A percentile compares a stretch with the other conserved stretches of the same genome.
These are phyloP conservation scores for Cocos nucifera DNA, from an alignment of 176 grass and related monocot species.

Conservation along the genomic window DNA sequence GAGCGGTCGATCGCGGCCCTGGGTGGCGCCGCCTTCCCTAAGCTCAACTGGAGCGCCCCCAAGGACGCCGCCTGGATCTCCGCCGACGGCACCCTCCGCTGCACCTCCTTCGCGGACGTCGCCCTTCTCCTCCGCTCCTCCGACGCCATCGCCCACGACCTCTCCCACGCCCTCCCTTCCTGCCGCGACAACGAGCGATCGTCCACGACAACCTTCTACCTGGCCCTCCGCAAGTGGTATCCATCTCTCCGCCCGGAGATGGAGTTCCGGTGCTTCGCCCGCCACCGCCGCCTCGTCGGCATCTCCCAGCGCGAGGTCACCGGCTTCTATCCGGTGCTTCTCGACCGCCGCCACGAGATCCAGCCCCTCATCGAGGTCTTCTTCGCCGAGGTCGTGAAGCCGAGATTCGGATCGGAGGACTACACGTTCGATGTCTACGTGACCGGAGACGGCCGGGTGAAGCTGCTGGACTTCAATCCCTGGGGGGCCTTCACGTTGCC, in stretches of 20 bases:
- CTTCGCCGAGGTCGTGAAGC: slow-evolving; percentile 40
- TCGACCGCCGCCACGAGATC: slow-evolving; percentile 28
- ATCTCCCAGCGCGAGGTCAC: slow-evolving; percentile 79
- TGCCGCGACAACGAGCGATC: slow-evolving; percentile 21
- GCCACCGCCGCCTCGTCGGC: slow-evolving; percentile 30
- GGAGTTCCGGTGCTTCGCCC: slow-evolving; percentile 85
- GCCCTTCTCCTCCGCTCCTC: slow-evolving; percentile 68
- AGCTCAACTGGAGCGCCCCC: slow-evolving; percentile 5
- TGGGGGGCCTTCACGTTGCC: slow-evolving; percentile 76
- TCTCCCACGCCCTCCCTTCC: slow-evolving; percentile 25
- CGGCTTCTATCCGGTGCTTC: slow-evolving; percentile 70
- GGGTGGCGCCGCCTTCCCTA: slow-evolving; percentile 56
- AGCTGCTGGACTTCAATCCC: slow-evolving; percentile 85
- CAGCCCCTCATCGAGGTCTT: slow-evolving; percentile 27
- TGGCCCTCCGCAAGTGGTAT: slow-evolving; percentile 80
- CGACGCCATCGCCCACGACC: slow-evolving; percentile 63
- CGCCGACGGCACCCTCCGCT: slow-evolving; percentile 35
- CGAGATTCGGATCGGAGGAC: slow-evolving; percentile 39
- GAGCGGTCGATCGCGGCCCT: slow-evolving; percentile 52
- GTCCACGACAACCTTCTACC: slow-evolving; percentile 21
- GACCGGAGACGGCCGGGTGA: slow-evolving; percentile 31
- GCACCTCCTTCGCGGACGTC: slow-evolving; percentile 64
- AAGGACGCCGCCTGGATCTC: no score
- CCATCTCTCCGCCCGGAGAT: slow-evolving; percentile 57
- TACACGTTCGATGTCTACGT: slow-evolving; percentile 82